A percentile compares a stretch with the other conserved stretches of the same genome.
phyloP scores from a whole-genome alignment of 108 stramenopile genomes.

The Licmophora abbreviata region DNA sequence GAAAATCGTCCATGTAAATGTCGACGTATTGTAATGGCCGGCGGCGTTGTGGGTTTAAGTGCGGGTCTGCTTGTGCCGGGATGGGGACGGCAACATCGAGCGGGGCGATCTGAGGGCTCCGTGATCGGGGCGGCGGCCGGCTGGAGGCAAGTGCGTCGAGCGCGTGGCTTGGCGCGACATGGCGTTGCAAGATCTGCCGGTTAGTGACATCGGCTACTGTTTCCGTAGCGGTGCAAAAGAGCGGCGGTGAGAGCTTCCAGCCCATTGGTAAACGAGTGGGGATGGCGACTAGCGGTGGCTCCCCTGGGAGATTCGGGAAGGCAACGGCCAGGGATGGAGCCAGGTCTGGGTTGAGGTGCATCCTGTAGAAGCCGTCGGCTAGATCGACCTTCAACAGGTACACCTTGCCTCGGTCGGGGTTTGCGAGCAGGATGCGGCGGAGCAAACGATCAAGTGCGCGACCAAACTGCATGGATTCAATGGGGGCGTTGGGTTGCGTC shows the following conservation, averaged over 20 bases:
- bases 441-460: slow-evolving; percentile 8
- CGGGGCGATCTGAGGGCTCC: too few relatives aligned
- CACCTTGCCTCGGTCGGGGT: neutral
- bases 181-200: neutral
- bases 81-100: too few relatives aligned
- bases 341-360: neutral
- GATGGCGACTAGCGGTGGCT: slow-evolving; percentile 16
- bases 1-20: neutral
- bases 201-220: slow-evolving; percentile 25
- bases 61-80: too few relatives aligned
- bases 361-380: slow-evolving; percentile 15
- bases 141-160: too few relatives aligned
- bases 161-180: too few relatives aligned
- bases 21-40: neutral
- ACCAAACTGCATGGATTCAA: slow-evolving; percentile 10
- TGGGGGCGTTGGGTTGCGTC: slow-evolving; percentile 6
- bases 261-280: slow-evolving; percentile 34
- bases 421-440: slow-evolving; percentile 1
- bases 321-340: slow-evolving; percentile 5
- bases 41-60: too few relatives aligned
- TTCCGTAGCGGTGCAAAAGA: slow-evolving; percentile 32
- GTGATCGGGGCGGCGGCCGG: too few relatives aligned
- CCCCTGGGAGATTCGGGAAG: slow-evolving; percentile 1
- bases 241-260: slow-evolving; percentile 32
- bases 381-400: slow-evolving; percentile 1